Evolutionary conservation across 306 rosid genomes (phyloP), one percentile per base, ranked within the genome.

Genomic region (Cucurbita maxima): DNA sequence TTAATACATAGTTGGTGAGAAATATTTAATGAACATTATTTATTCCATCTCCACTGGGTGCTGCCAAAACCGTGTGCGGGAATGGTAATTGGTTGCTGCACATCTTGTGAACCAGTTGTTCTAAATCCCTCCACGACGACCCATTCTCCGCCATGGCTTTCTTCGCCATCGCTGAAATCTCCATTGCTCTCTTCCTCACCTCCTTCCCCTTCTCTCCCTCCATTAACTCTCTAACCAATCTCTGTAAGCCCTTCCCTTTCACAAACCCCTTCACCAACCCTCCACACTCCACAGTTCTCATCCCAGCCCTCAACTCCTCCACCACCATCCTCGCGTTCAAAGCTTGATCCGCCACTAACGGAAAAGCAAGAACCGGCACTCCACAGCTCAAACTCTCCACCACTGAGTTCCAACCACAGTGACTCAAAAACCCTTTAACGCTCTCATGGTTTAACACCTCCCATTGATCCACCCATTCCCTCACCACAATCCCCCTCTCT

Each of bases 381-480:
- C 79, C 87, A 0, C 80, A 82, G 48, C 83, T 84, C 13, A 87
- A 55, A 22, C 87, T 80, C 79, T 87, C 87, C 54, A 79, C 1
- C 47, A 71, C 86, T 6, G 89, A 81, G 68, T 87, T 87, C 89
- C 89, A 87, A 36, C 89, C 89, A 19, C 87, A 87, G 20, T 85
- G 87, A 5, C 92, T 85, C 16, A 87, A 7, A 72, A 87, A 87
- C 15, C 92, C 86, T 19, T 78, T 38, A 12, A 85, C 87, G 3
- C 82, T 71, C n/a, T 75, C 75, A 9, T 85, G 89, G 48, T 9
- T 76, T 18, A 87, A 52, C n/a, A 87, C 80, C 52, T 68, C 81
- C 43, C 64, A 73, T 48, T 87, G 89, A 3, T 83, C 82, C 25
- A 83, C 86, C 89, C 92, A 85, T 19, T 83, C 82, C 41, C 81